A percentile compares a stretch with the other conserved stretches of the same genome.
These are phyloP conservation scores for Kodamaea hsintzibuensis DNA, from an alignment of 805 yeast genomes.

Conservation along the genomic window DNA sequence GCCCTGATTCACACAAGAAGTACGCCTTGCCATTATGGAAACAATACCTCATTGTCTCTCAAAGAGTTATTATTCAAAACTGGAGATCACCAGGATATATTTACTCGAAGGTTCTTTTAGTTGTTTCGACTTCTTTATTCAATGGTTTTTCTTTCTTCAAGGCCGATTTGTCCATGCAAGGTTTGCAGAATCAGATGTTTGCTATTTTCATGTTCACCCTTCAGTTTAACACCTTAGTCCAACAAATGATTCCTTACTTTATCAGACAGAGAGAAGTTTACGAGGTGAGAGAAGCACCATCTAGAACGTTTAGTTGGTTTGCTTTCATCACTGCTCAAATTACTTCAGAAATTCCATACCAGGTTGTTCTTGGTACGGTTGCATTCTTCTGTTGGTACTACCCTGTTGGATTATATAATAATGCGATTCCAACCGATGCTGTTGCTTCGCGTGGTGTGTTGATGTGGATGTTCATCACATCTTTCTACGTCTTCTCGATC, in stretches of 20 bases:
- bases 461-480: constrained; percentile 43
- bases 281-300: constrained; percentile 73
- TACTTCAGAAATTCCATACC: constrained; percentile 68
- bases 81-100: constrained; percentile 41
- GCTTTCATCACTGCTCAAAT: constrained; percentile 63
- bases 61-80: constrained; percentile 38
- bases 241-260: constrained; percentile 59
- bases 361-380: constrained; percentile 60
- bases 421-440: constrained; percentile 53
- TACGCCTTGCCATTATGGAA: constrained; percentile 31
- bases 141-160: constrained; percentile 75
- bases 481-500: constrained; percentile 54
- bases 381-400: constrained; percentile 54
- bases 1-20: constrained; percentile 22
- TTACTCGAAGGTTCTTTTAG: constrained; percentile 59
- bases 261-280: constrained; percentile 63
- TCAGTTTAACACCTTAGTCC: constrained; percentile 55
- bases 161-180: constrained; percentile 46
- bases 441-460: constrained; percentile 61
- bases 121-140: constrained; percentile 54
- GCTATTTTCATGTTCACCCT: constrained; percentile 68
- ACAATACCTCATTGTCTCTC: constrained; percentile 23
- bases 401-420: constrained; percentile 29
- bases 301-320: constrained; percentile 68
- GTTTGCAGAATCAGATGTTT: constrained; percentile 68